These are phyloP conservation scores for Carex arenaria DNA, from an alignment of 202 grass and related monocot species.

Conservation along the genomic window DNA sequence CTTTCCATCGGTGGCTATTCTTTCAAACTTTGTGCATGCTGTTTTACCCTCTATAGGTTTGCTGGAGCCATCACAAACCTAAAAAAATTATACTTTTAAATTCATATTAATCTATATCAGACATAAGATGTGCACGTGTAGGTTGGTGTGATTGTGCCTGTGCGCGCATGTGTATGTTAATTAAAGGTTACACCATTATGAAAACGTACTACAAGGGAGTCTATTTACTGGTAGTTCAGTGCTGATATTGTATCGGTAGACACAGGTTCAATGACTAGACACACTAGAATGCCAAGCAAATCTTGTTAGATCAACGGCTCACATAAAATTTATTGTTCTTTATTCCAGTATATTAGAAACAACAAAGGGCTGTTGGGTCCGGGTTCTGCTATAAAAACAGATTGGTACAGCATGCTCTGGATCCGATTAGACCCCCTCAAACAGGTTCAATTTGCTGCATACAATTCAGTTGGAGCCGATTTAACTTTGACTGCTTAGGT, in stretches of 20 bases:
- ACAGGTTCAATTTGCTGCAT: background rate
- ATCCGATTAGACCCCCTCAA: background rate
- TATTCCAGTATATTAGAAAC: background rate
- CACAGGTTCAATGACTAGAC: background rate
- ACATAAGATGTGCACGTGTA: background rate
- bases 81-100: conserved; percentile 15
- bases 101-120: background rate
- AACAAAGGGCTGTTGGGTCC: background rate
- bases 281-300: background rate
- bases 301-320: background rate
- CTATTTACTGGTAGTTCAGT: background rate
- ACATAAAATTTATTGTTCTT: background rate
- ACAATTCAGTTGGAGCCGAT: background rate
- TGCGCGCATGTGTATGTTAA: background rate
- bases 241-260: background rate
- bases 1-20: conserved; percentile 56
- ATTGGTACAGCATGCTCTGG: background rate
- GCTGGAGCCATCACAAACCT: conserved; percentile 45
- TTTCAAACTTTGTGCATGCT: conserved; percentile 82
- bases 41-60: conserved; percentile 58
- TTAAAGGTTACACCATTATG: background rate
- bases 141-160: background rate
- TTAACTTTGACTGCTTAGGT: background rate
- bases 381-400: background rate
- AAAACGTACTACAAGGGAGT: background rate